Conservation (phyloP, 2,329 filamentous ascomycete genomes). For the Arthroderma sp. region DNA sequence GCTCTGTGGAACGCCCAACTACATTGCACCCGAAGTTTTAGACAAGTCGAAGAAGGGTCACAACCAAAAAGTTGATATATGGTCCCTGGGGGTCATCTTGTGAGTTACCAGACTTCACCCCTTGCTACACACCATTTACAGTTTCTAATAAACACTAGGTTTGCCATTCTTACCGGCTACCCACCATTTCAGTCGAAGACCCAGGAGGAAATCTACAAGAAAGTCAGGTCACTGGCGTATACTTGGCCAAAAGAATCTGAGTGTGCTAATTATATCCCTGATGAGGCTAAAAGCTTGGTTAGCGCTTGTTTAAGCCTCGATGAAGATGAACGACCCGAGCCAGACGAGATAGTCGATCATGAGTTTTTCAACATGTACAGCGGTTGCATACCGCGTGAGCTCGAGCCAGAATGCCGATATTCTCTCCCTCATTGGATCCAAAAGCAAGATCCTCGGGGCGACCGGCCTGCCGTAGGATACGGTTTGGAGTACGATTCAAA, state of each 20-base stretch:
- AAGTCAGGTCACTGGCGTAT: constrained; percentile 35
- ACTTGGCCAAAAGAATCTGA: constrained; percentile 36
- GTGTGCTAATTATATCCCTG: constrained; percentile 32
- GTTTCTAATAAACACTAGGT: constrained; percentile 38
- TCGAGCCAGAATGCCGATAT: constrained; percentile 28
- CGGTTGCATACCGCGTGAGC: constrained; percentile 32
- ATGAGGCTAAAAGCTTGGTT: constrained; percentile 37
- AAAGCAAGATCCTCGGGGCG: constrained; percentile 32
- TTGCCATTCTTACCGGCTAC: constrained; percentile 91
- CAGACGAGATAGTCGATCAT: constrained; percentile 38
- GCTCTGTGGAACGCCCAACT: constrained; percentile 93
- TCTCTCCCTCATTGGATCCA: constrained; percentile 32
- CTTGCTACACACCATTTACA: background rate
- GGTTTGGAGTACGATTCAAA: constrained; percentile 31
- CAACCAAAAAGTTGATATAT: constrained; percentile 95
- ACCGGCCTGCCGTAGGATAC: constrained; percentile 30
- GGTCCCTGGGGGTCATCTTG: constrained; percentile 96
- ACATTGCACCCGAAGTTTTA: constrained; percentile 92
- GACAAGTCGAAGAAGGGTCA: constrained; percentile 90
- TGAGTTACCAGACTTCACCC: constrained; percentile 31
- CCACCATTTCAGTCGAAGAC: constrained; percentile 81
- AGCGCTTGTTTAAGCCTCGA: constrained; percentile 34
- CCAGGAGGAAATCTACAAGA: constrained; percentile 39
- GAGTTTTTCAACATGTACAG: constrained; percentile 38
- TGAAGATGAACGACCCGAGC: constrained; percentile 35